These are phyloP conservation scores for Trichoderma breve DNA, from an alignment of 2,329 filamentous ascomycete genomes.

Conservation along the genomic window DNA sequence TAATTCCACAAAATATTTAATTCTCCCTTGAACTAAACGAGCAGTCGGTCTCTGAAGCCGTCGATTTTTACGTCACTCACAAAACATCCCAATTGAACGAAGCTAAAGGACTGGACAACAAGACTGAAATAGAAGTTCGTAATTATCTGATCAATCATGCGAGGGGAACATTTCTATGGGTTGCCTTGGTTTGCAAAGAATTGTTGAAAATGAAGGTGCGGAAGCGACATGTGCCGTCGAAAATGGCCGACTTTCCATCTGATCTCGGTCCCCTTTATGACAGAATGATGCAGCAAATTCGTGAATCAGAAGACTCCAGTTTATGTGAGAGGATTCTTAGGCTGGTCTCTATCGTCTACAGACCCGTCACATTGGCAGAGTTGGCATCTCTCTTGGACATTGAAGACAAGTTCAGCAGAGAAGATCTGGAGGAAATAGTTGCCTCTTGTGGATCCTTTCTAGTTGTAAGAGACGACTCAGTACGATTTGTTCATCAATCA, in stretches of 20 bases:
- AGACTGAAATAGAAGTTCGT: too few relatives aligned
- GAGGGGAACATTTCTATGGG: constrained; percentile 36
- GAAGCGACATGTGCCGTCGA: too few relatives aligned
- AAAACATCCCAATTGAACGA: constrained; percentile 33
- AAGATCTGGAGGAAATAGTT: constrained; percentile 10
- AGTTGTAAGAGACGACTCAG: constrained; percentile 29
- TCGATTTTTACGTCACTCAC: constrained; percentile 37
- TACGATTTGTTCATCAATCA: constrained; percentile 44
- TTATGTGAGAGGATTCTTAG: constrained; percentile 37
- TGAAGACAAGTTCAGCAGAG: background rate
- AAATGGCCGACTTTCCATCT: too few relatives aligned
- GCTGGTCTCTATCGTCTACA: constrained; percentile 30
- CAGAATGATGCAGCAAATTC: constrained; percentile 38
- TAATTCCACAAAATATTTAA: constrained; percentile 22
- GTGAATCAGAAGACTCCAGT: constrained; percentile 27
- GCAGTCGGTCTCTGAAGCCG: constrained; percentile 35
- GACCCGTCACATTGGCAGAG: constrained; percentile 38
- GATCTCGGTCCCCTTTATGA: constrained; percentile 39
- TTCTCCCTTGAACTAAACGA: constrained; percentile 39
- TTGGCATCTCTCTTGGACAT: background rate
- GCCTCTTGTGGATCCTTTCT: constrained; percentile 41
- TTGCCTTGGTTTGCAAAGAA: constrained; percentile 24
- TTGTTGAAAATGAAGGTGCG: constrained; percentile 17
- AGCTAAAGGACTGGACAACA: constrained; percentile 19
- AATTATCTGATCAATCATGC: too few relatives aligned